Evolutionary conservation across 305 asterid genomes (phyloP), one percentile per base, ranked within the genome.

Genomic region (Striga hermonthica): DNA sequence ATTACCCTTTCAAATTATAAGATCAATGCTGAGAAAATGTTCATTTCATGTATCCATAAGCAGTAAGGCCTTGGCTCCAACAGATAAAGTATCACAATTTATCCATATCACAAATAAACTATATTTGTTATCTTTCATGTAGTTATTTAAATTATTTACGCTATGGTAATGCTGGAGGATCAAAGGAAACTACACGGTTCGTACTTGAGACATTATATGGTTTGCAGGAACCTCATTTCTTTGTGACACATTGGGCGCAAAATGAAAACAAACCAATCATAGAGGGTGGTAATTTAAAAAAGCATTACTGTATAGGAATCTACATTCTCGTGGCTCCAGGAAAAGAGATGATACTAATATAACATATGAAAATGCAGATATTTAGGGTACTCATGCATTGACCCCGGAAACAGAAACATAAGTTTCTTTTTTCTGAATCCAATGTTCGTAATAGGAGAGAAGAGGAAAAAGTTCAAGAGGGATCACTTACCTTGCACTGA

Each of bases 401-500:
- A 65, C 14, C 62, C 57, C 69, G 60, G 28, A 54, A 58, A 72
- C 47, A 57, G 65, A 62, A 66, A 69, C 35, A 12, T 5, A 13
- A 75, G 53, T 56, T 28, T 22, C n/a, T 40, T 54, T 47, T 56
- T 65, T 34, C 65, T 22, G 41, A 36, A 13, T 22, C 55, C 34
- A 62, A 53, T 13, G 50, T 66, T 61, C 44, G 22, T 43, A 66
- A 53, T 69, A 57, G 62, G 61, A 52, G 35, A 56, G 47, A 40
- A 59, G 60, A 67, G 59, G 64, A 69, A 60, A 54, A 65, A 74
- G 73, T 52, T 63, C 60, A 55, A 6, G 50, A 73, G 65, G 58
- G 28, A 55, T 49, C 38, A 60, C 70, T 36, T 72, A 93, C 99
- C 97, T 93, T 57, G 99, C 90, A 72, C 93, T 93, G 79, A 93